phyloP scores from a whole-genome alignment of 73 alveolate genomes.

The Paramecium tetraurelia region DNA sequence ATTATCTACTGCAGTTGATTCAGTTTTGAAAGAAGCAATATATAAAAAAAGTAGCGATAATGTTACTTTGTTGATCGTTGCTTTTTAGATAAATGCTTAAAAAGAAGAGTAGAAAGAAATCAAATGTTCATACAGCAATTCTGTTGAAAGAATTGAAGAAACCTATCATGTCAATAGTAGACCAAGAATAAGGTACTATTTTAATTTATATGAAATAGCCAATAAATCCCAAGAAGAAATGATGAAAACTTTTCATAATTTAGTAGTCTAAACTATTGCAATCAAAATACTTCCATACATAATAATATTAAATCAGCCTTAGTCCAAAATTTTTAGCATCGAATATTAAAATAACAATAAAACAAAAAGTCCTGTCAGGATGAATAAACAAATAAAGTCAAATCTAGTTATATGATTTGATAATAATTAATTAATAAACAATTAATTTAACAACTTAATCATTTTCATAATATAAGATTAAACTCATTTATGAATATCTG shows the following conservation, averaged over 20 bases:
- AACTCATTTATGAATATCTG: background rate
- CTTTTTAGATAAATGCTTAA: conserved; percentile 45
- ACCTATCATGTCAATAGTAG: background rate
- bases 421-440: background rate
- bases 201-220: background rate
- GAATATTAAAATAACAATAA: background rate
- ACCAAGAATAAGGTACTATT: background rate
- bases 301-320: background rate
- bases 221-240: background rate
- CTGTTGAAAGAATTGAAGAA: background rate
- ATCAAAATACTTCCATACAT: background rate
- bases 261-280: background rate
- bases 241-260: background rate
- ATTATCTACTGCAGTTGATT: conserved; percentile 91
- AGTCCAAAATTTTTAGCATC: background rate
- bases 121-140: background rate
- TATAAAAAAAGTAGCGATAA: conserved; percentile 90
- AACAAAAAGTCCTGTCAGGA: background rate
- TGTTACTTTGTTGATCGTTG: conserved; percentile 93
- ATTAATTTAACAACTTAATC: background rate
- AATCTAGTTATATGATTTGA: background rate
- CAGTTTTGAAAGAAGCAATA: conserved; percentile 84
- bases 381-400: background rate
- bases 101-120: background rate
- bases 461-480: background rate